phyloP scores from a whole-genome alignment of 305 asterid genomes.

The Fraxinus paxiana region DNA sequence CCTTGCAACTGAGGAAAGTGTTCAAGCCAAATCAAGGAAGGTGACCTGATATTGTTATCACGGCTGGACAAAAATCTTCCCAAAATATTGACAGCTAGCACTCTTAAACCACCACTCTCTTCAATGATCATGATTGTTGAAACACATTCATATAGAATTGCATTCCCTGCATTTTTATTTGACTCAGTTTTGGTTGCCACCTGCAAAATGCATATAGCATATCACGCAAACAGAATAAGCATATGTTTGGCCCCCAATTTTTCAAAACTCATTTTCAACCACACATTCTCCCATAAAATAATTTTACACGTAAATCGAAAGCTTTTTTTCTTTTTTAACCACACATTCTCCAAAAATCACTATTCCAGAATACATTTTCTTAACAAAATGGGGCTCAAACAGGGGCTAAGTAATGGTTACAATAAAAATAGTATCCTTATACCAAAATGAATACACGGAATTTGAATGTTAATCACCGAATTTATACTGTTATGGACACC shows the following conservation, averaged over 20 bases:
- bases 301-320: no score
- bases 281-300: not conserved
- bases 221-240: constrained; percentile 22
- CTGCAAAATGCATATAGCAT: constrained; percentile 36
- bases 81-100: constrained; percentile 89
- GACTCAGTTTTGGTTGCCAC: constrained; percentile 97
- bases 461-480: constrained; percentile 10
- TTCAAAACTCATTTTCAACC: not conserved
- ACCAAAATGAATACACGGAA: not conserved
- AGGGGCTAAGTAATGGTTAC: constrained; percentile 12
- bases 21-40: constrained; percentile 26
- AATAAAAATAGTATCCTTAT: constrained; percentile 4
- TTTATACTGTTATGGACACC: not conserved
- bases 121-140: constrained; percentile 83
- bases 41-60: constrained; percentile 91
- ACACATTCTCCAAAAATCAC: not conserved
- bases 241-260: not conserved
- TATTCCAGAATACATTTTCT: not conserved
- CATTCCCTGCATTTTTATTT: constrained; percentile 93
- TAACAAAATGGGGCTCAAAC: not conserved
- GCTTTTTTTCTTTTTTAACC: not conserved
- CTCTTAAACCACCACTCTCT: constrained; percentile 93
- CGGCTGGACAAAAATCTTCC: constrained; percentile 98
- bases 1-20: constrained; percentile 8
- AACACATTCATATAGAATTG: constrained; percentile 95